phyloP scores from a whole-genome alignment of 805 yeast genomes.

The Candida michaelii region DNA sequence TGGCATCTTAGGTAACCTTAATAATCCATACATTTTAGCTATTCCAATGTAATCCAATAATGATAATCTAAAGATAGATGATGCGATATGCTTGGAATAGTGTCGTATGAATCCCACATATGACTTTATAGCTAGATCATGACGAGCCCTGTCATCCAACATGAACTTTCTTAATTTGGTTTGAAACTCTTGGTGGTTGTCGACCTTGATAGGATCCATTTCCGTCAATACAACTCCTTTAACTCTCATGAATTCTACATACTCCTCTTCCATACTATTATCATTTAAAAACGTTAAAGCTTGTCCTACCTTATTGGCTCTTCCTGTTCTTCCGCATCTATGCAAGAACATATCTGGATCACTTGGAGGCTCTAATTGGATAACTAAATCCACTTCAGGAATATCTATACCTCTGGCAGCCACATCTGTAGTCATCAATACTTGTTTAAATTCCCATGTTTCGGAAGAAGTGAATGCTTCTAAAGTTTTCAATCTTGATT shows the following conservation, averaged over 20 bases:
- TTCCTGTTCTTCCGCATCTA: constrained; percentile 92
- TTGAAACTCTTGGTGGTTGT: constrained; percentile 29
- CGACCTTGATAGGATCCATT: constrained; percentile 24
- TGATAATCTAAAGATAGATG: constrained; percentile 79
- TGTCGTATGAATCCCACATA: constrained; percentile 82
- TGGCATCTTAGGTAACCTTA: constrained; percentile 93
- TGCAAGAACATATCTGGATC: constrained; percentile 91
- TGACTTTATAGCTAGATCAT: constrained; percentile 76
- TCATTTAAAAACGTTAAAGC: constrained; percentile 64
- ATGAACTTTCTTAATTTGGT: constrained; percentile 49
- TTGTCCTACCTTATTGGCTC: constrained; percentile 82
- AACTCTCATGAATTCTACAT: constrained; percentile 75
- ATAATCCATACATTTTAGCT: constrained; percentile 75
- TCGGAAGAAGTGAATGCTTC: constrained; percentile 55
- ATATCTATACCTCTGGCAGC: constrained; percentile 97
- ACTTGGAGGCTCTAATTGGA: constrained; percentile 94
- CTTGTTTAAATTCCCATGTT: constrained; percentile 42
- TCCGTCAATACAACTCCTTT: constrained; percentile 54
- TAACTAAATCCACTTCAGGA: constrained; percentile 88
- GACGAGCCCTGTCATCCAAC: constrained; percentile 71
- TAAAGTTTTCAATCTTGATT: constrained; percentile 73
- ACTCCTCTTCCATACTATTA: constrained; percentile 74
- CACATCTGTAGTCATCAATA: constrained; percentile 92
- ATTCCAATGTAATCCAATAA: constrained; percentile 68
- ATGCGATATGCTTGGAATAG: constrained; percentile 84